Evolutionary conservation across 805 yeast species (phyloP).

Genomic region (Ogataea angusta): DNA sequence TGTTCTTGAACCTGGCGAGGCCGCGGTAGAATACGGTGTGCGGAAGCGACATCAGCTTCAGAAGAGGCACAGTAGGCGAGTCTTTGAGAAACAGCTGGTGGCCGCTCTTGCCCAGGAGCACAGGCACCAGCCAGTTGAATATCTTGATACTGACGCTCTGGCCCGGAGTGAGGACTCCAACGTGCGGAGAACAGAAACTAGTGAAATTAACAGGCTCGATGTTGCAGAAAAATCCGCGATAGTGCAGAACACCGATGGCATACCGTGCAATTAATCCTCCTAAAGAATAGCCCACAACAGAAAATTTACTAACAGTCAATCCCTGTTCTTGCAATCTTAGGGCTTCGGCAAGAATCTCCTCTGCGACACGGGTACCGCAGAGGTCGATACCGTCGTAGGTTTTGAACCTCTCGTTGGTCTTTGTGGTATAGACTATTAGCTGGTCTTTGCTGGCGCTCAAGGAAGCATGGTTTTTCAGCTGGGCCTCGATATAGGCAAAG

Average conservation of each 20-base stretch:
- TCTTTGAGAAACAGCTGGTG: conserved; percentile 69
- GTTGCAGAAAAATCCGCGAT: conserved; percentile 47
- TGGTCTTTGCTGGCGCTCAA: conserved; percentile 25
- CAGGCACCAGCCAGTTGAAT: conserved; percentile 64
- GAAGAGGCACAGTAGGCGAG: conserved; percentile 42
- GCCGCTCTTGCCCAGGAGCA: conserved; percentile 67
- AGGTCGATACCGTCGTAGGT: conserved; percentile 88
- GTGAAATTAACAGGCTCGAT: conserved; percentile 59
- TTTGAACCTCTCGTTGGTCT: conserved; percentile 64
- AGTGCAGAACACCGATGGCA: conserved; percentile 68
- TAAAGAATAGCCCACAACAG: conserved; percentile 81
- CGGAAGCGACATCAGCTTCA: conserved; percentile 63
- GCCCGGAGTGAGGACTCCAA: conserved; percentile 65
- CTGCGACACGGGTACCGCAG: conserved; percentile 72
- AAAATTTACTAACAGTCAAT: conserved; percentile 57
- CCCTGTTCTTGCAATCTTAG: conserved; percentile 14
- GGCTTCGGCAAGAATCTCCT: conserved; percentile 53
- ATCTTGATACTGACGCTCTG: conserved; percentile 43
- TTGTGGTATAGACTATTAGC: conserved; percentile 47
- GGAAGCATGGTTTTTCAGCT: conserved; percentile 36
- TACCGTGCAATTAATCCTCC: conserved; percentile 86
- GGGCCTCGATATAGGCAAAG: conserved; percentile 55
- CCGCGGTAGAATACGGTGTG: conserved; percentile 58
- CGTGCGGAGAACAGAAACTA: conserved; percentile 68
- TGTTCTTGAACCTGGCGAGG: conserved; percentile 48